Base-by-base conservation (phyloP, 768 basidiomycete genomes). In the Hebeloma cylindrosporum region DNA sequence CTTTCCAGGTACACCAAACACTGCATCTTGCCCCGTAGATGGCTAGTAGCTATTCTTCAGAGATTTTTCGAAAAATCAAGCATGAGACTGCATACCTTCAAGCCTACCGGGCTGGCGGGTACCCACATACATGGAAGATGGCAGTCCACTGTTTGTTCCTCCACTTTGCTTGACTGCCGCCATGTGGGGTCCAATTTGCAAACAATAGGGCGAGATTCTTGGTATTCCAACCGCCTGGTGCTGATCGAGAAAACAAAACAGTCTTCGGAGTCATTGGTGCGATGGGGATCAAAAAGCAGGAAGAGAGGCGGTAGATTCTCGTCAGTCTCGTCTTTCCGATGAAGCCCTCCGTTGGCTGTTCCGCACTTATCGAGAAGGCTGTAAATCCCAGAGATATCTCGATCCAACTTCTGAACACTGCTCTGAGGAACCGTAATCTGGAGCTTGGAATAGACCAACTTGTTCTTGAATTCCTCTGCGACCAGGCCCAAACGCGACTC, bases 271-370 rank as follows among this genome's bases (percentile, higher is more conserved):
- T 83, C 74, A 43, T 83, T 80, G 3, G 89, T 91, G 1, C 93
- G 80, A 25, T 86, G 83, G 10, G 93, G 92, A 59, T 96, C 92
- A 54, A 96, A 79, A 55, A 96, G 76, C 71, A 90, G 71, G 68
- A 83, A 92, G 8, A 96, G 60, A 0, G 85, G 78, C 0, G 85
- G 83, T 21, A 80, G 64, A 5, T 64, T 53, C n/a, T 82, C 79
- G n/a, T 68, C 71, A 0, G 61, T 43, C 11, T 62, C 38, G 17
- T 72, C 59, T 51, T 78, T 83, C 64, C 79, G 83, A 65, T 95
- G 92, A 35, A 97, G 70, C 16, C 87, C 86, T 18, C 78, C 75
- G 59, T 88, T 91, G 6, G 94, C 91, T 2, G 90, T 91, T 5
- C 93, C 93, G 45, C 94, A 97, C 60, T 84, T 85, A 51, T 88